These are phyloP conservation scores for Fraxinus greggii DNA, from an alignment of 305 asterid species.

Conservation along the genomic window DNA sequence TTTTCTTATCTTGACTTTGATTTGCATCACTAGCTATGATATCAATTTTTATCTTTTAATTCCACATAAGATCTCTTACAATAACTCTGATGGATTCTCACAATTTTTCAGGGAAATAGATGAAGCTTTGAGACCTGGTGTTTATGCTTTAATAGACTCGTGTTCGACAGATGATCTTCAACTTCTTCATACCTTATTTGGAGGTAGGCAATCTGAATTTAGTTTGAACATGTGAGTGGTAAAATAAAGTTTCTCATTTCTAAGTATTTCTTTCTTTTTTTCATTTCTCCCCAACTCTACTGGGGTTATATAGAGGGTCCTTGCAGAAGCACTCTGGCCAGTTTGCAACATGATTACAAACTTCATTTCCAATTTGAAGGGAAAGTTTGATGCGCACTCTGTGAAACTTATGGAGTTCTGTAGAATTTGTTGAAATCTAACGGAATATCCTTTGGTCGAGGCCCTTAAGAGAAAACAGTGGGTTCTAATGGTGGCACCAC, in stretches of 20 bases:
- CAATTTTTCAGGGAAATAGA: constrained; percentile 67
- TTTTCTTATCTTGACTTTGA: constrained; percentile 22
- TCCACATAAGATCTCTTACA: constrained; percentile 14
- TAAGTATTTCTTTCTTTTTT: background rate
- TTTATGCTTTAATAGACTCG: constrained; percentile 75
- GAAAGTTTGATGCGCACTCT: constrained; percentile 58
- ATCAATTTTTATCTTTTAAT: constrained; percentile 17
- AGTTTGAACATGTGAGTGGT: background rate
- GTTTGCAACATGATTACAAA: constrained; percentile 75
- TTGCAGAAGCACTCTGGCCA: constrained; percentile 72
- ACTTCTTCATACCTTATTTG: constrained; percentile 75
- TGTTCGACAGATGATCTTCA: constrained; percentile 82
- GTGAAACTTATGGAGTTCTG: constrained; percentile 15
- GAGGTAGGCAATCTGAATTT: constrained; percentile 52
- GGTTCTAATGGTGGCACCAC: constrained; percentile 35
- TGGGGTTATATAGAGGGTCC: constrained; percentile 70
- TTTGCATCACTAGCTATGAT: background rate
- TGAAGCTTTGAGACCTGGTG: constrained; percentile 78
- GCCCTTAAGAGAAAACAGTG: constrained; percentile 42
- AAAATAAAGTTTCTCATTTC: background rate
- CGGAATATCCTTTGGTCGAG: constrained; percentile 42
- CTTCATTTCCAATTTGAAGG: constrained; percentile 75
- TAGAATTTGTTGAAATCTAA: background rate
- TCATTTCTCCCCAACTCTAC: background rate
- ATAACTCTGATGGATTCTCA: constrained; percentile 10